Conservation (phyloP, 495 filamentous ascomycete genomes). For the Neurospora sp. region DNA sequence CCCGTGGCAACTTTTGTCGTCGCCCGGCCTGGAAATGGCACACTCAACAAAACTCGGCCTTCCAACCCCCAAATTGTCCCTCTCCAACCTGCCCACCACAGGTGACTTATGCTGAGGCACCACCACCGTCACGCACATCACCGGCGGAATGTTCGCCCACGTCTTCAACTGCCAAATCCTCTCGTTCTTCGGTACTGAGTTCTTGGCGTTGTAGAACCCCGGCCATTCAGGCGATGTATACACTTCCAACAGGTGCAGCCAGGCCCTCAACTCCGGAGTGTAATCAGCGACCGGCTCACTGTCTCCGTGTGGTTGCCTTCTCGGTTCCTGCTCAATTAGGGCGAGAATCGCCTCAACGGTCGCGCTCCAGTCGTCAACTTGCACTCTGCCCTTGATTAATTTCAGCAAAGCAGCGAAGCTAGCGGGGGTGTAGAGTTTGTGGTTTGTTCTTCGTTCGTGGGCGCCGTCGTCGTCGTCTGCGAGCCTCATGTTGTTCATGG, state of each 20-base stretch:
- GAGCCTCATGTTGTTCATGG: fast-evolving
- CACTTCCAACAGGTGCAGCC: not conserved
- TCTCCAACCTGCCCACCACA: slow-evolving; percentile 12
- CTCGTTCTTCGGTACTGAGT: not conserved
- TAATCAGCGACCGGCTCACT: not conserved
- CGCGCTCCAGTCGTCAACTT: not conserved
- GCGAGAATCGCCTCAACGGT: not conserved
- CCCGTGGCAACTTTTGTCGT: not conserved
- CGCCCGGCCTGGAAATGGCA: not conserved
- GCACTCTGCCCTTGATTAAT: not conserved
- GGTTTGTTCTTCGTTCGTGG: not conserved
- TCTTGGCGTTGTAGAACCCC: not conserved
- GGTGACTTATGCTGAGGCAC: slow-evolving; percentile 19
- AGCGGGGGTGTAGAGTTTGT: not conserved
- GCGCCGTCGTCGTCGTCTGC: not conserved
- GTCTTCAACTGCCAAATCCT: slow-evolving; percentile 12
- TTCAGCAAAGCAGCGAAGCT: not conserved
- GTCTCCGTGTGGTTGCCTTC: not conserved
- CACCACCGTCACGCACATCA: slow-evolving; percentile 27
- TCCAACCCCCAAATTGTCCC: slow-evolving; percentile 1
- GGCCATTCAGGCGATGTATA: not conserved
- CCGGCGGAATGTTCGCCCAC: slow-evolving; percentile 18
- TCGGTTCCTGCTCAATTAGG: not conserved
- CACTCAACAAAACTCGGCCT: slow-evolving; percentile 8
- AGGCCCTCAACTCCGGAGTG: not conserved